phyloP scores from a whole-genome alignment of 1,139 yeast genomes.

The Diutina siamensis region DNA sequence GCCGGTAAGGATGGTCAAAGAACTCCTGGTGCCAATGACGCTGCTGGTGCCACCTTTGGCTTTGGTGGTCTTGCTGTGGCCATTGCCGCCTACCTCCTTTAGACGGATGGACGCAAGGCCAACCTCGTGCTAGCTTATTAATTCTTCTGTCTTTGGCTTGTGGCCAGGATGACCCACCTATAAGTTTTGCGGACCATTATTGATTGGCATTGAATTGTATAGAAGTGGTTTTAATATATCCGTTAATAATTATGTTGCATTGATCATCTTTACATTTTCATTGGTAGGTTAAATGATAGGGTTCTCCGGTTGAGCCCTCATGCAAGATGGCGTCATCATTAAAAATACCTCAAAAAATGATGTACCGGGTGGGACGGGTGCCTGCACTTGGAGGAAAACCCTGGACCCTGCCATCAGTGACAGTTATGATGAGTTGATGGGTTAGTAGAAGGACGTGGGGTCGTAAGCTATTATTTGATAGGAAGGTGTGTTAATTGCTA shows the following conservation, averaged over 20 bases:
- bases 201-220: not conserved
- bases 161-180: not conserved
- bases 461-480: no score
- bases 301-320: no score
- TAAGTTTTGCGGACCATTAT: not conserved
- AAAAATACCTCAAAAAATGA: not conserved
- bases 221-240: not conserved
- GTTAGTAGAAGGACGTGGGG: no score
- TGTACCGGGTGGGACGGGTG: no score
- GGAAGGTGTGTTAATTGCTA: no score
- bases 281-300: no score
- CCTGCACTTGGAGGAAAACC: no score
- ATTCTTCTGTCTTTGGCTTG: not conserved
- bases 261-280: no score
- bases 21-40: not conserved
- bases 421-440: no score
- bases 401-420: no score
- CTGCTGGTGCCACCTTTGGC: not conserved
- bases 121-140: not conserved
- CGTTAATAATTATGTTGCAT: not conserved
- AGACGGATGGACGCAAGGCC: no score
- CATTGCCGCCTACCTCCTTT: conserved; percentile 1
- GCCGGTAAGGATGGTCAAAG: conserved; percentile 2
- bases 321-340: no score
- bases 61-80: conserved; percentile 3